phyloP scores from a whole-genome alignment of 257 asterid genomes.

The Solanum corneliomulleri region DNA sequence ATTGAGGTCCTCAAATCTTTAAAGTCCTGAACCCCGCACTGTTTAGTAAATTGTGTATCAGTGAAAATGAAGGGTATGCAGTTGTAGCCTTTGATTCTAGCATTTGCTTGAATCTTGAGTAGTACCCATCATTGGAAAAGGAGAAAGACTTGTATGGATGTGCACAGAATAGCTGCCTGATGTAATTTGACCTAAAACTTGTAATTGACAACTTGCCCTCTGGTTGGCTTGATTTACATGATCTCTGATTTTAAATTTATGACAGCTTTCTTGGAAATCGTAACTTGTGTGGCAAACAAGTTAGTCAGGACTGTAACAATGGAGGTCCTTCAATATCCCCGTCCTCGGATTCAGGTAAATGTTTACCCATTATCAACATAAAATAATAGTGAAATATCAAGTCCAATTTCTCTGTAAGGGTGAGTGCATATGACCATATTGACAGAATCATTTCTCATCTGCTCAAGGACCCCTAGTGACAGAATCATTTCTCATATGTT shows the following conservation, averaged over 20 bases:
- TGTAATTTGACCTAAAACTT: background rate
- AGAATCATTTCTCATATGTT: background rate
- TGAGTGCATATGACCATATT: background rate
- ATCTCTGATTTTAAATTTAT: constrained; percentile 9
- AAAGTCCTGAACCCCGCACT: background rate
- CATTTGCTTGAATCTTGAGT: background rate
- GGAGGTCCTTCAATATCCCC: constrained; percentile 34
- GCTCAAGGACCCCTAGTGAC: background rate
- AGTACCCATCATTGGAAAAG: background rate
- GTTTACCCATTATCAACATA: background rate
- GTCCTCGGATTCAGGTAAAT: constrained; percentile 42
- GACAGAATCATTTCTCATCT: background rate
- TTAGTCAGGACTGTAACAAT: constrained; percentile 37
- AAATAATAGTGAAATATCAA: background rate
- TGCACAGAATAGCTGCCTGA: background rate
- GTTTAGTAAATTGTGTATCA: background rate
- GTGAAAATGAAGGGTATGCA: background rate
- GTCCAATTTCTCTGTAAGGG: background rate
- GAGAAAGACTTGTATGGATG: background rate
- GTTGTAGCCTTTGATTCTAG: background rate
- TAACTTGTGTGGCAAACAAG: constrained; percentile 82
- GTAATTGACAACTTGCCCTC: background rate
- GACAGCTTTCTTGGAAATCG: constrained; percentile 86
- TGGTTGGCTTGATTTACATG: background rate
- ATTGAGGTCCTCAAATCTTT: background rate